These are phyloP conservation scores for Boletus sp. DNA, from an alignment of 768 basidiomycete species.

Conservation along the genomic window DNA sequence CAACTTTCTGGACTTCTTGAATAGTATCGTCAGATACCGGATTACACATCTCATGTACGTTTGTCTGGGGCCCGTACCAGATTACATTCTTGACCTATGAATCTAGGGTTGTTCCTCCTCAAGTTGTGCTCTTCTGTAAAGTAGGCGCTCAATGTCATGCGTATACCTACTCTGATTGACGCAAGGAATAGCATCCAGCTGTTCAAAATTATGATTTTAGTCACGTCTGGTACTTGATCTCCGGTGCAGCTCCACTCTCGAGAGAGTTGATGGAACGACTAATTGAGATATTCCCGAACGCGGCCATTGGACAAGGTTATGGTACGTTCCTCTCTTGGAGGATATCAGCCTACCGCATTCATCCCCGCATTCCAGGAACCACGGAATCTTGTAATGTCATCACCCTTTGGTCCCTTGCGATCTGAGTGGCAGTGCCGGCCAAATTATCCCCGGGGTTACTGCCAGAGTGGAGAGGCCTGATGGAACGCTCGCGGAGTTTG, in stretches of 20 bases:
- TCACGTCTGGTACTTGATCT: conserved; percentile 38
- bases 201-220: conserved; percentile 39
- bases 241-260: conserved; percentile 61
- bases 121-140: conserved; percentile 50
- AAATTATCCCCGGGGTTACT: conserved; percentile 53
- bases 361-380: conserved; percentile 40
- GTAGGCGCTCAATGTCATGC: conserved; percentile 23
- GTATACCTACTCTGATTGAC: not conserved
- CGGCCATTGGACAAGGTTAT: conserved; percentile 58
- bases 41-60: conserved; percentile 46
- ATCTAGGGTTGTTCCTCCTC: conserved; percentile 44
- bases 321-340: conserved; percentile 35
- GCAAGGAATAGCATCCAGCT: conserved; percentile 35
- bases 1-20: conserved; percentile 43
- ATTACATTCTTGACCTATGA: not conserved
- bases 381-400: conserved; percentile 63
- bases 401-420: conserved; percentile 46
- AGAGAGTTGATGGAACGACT: conserved; percentile 48
- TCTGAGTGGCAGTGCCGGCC: conserved; percentile 55
- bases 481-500: conserved; percentile 52
- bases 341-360: not conserved
- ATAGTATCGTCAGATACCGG: conserved; percentile 43
- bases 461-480: conserved; percentile 59
- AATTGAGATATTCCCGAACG: conserved; percentile 44
- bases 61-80: not conserved